Conservation (phyloP, 805 yeast genomes). For the Lachancea meyersii region DNA sequence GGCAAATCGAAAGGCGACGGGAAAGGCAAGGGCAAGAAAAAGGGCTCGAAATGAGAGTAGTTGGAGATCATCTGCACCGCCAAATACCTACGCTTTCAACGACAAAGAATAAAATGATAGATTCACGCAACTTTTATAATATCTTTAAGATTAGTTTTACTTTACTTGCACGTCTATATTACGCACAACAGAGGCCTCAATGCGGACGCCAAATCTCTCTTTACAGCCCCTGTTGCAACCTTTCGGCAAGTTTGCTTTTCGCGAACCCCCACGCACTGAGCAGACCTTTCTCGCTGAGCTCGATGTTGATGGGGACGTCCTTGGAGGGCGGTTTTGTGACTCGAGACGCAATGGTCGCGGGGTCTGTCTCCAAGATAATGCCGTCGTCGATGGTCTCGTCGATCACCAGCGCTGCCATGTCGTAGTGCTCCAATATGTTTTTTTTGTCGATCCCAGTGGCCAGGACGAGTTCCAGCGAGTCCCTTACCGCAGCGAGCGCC, state of each 20-base stretch:
- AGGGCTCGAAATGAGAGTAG: constrained; percentile 14
- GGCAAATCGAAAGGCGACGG: constrained; percentile 16
- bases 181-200: no score
- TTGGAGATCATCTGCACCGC: no score
- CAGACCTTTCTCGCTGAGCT: constrained; percentile 72
- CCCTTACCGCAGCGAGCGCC: constrained; percentile 69
- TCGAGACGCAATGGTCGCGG: constrained; percentile 79
- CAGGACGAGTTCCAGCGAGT: constrained; percentile 72
- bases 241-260: constrained; percentile 57
- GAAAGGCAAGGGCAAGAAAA: constrained; percentile 21
- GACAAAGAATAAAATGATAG: neutral
- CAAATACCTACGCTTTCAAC: no score
- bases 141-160: neutral
- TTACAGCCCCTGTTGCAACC: constrained; percentile 40
- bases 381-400: constrained; percentile 96
- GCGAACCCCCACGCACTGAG: constrained; percentile 86
- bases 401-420: constrained; percentile 74
- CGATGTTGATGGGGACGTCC: constrained; percentile 51
- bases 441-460: constrained; percentile 64
- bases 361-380: constrained; percentile 82
- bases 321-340: constrained; percentile 81
- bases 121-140: neutral
- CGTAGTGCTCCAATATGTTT: constrained; percentile 75
- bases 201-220: neutral
- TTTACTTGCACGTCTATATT: no score